Evolutionary conservation across 2,329 filamentous ascomycete species (phyloP), one percentile per base, ranked within the genome.

Genomic region (Ophidiomyces ophidiicola): DNA sequence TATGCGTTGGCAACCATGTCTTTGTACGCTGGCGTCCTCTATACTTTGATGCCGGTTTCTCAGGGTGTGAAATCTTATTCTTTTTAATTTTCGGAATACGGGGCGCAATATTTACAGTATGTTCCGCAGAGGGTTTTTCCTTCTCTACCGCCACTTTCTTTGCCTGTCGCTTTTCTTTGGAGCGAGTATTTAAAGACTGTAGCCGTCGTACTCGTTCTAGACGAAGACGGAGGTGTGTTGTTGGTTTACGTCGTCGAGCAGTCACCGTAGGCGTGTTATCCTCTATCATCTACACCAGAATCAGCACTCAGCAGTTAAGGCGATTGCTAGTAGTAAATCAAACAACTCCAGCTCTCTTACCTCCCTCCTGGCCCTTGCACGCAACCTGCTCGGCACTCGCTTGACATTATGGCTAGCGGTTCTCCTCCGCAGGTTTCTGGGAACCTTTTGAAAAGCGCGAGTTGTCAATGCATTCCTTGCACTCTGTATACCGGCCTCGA

Each of bases 331-430:
- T 24, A 21, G 23, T 19, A 31, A 35, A 17, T 3, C 20, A 23
- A 14, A 38, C 11, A 32, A 44, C 29, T 41, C 31, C 36, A 8
- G 18, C 28, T 32, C 8, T 48, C 56, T 32, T 50, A 70, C 68
- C 67, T 80, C 76, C 56, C 69, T 67, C 51, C 67, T 72, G 1
- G 85, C 86, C 48, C 81, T 72, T 26, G 63, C 64, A 41, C 81
- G 73, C 53, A 96, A 62, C 46, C 85, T 68, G 54, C 79, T 80
- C 2, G 90, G 90, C 11, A 98, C 80, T 46, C 81, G 75, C 62
- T 88, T 93, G 24, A 82, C 82, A 70, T 98, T 94, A 62, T 98
- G 90, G 58, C 86, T 94, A 14, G 88, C 90, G 0, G 88, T 94
- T 50, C 90, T 72, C 47, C 90, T 71, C 48, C 90, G 71, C 71